Base-by-base conservation (phyloP, 163 green algal genomes). In the Scenedesmus sp. region DNA sequence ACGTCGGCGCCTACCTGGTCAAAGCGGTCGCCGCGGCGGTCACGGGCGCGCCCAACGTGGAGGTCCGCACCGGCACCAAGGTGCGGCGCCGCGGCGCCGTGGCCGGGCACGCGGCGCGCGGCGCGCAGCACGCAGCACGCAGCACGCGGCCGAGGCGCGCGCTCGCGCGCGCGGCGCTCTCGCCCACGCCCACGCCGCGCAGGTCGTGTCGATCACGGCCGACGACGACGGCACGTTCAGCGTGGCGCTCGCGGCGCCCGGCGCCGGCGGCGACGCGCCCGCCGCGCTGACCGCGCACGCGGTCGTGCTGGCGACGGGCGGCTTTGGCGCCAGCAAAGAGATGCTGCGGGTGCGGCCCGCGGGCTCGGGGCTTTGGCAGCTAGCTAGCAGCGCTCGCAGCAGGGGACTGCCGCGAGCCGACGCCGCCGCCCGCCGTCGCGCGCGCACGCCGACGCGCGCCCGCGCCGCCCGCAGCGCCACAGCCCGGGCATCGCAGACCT, bases 271-370 rank as follows among this genome's bases (percentile, higher is more conserved):
- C 36, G 44, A 26, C 4, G 45, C n/a, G 39, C 39, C 39, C 39
- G 22, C 42, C 22, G 48, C 18, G 53, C 56, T 87, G 81, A 22
- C 48, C 42, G 66, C 7, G 14, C 47, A 80, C 33, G 86, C 84
- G 15, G 70, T 96, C 29, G 75, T 96, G n/a, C 77, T 96, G 65
- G 88, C 91, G 0, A 91, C 84, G 26, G 91, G 91, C 18, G 91
- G 91, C 28, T 96, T 93, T 80, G 90, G 72, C 1, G 91, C 89
- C 48, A 92, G 81, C 72, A 74, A 70, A 28, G 66, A 77, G 2
- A 74, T 94, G 75, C 66, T 95, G 15, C 3, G 60, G 80, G 84
- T 88, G 65, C 13, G 77, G 10, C 6, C 13, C n/a, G n/a, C n/a
- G n/a, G n/a, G n/a, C n/a, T n/a, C n/a, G n/a, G n/a, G n/a, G n/a